Evolutionary conservation across 164 flowering plant species (phyloP), one percentile per base, ranked within the genome.

Genomic region (Berberis thunbergii): DNA sequence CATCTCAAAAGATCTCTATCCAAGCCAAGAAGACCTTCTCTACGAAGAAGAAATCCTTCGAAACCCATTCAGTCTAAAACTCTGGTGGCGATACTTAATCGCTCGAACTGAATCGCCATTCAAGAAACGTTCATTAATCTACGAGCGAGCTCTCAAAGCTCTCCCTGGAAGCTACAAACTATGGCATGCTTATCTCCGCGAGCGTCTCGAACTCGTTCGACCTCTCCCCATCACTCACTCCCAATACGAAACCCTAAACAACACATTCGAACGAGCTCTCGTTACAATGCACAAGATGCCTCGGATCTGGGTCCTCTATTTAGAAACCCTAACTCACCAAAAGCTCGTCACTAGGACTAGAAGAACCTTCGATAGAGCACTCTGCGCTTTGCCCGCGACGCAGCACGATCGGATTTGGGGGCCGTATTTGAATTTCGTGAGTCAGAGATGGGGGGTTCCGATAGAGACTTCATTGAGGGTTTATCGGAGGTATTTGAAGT

Each of bases 271-370:
- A 59, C 72, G 98, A 2, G 97, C 98, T 2, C 76, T 93, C 0
- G 94, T 87, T 6, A 88, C 93, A 0, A 88, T 92, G 97, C 98
- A 92, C 70, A 92, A 92, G 72, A 92, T 89, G 96, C 98, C 96
- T 4, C 57, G 93, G 43, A 83, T 92, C 59, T 92, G 98, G 98
- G 73, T 77, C 13, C 83, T 92, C 96, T 92, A 88, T 57, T 68
- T 92, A 13, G 71, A 67, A 9, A 74, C 77, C 48, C 67, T 92
- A 41, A 85, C 90, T 0, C 64, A 74, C 3, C 97, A 92, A 83
- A 80, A 82, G 66, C 57, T 84, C 13, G 54, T 90, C 5, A 82
- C 90, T 2, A 64, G 78, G 49, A 77, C 98, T 0, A 78, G 97
- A 5, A 67, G 82, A 4, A 76, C 85, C 1, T 93, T 89, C 67